Base-by-base conservation (phyloP, 208 protist species). In the Trypanosoma congolense region DNA sequence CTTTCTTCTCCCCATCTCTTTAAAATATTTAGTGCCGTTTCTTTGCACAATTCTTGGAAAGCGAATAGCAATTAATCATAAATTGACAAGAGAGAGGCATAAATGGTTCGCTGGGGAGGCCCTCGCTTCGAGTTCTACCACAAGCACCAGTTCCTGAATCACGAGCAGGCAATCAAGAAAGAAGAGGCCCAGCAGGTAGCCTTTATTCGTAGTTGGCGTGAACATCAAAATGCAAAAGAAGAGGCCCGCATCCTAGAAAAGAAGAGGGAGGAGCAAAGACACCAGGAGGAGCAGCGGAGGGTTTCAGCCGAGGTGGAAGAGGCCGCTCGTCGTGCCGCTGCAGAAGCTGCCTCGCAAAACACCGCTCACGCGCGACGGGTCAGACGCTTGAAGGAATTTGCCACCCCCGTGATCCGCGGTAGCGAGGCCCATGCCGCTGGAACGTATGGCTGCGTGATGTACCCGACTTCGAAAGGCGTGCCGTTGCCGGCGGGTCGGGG, bases 41-140 rank as follows among this genome's bases (percentile, higher is more conserved):
- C n/a, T n/a, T n/a, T n/a, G n/a, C n/a, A n/a, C n/a, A n/a, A n/a
- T n/a, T n/a, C n/a, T n/a, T n/a, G n/a, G n/a, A n/a, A n/a, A n/a
- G n/a, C n/a, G n/a, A n/a, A n/a, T n/a, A n/a, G n/a, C n/a, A n/a
- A n/a, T n/a, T n/a, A n/a, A n/a, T n/a, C n/a, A n/a, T n/a, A n/a
- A n/a, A n/a, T n/a, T n/a, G 18, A 21, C n/a, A 28, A 49, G 21
- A 5, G 10, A 36, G 0, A 46, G 9, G 59, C 42, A 56, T 8
- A 47, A 12, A 67, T 67, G 61, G 61, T 67, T n/a, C 67, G 75
- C 25, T 85, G 75, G 59, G 74, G 77, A 9, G 79, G 70, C 4
- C 75, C 78, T 3, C 73, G 76, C 6, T 75, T 90, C 69, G 73
- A 70, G 47, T 84, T 87, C 51, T 77, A 74, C 65, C 82, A 72